Evolutionary conservation across 805 yeast species (phyloP).

Genomic region (Candida manassasensis): DNA sequence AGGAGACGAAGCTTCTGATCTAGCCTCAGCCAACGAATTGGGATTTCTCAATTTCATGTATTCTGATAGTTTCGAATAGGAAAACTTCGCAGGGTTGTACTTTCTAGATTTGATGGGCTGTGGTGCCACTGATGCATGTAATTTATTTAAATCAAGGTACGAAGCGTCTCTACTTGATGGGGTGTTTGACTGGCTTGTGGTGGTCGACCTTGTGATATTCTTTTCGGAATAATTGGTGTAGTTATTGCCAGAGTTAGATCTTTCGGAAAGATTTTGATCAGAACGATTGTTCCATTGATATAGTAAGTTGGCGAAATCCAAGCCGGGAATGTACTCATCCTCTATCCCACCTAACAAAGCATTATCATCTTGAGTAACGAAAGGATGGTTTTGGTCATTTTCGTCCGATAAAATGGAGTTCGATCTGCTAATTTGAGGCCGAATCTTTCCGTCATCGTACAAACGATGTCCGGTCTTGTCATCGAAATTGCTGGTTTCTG

Average conservation of each 20-base stretch:
- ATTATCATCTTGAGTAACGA: background rate
- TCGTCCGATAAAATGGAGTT: slow-evolving; percentile 3
- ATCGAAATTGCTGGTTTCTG: slow-evolving; percentile 58
- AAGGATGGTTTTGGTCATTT: background rate
- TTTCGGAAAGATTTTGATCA: slow-evolving; percentile 11
- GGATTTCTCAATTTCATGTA: slow-evolving; percentile 18
- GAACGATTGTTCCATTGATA: slow-evolving; percentile 41
- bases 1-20: background rate
- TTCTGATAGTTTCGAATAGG: slow-evolving; percentile 20
- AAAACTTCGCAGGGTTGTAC: slow-evolving; percentile 8
- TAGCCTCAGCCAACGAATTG: slow-evolving; percentile 3
- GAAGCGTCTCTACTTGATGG: slow-evolving; percentile 32
- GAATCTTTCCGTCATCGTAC: slow-evolving; percentile 48
- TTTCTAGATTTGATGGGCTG: slow-evolving; percentile 28
- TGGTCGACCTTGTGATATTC: background rate
- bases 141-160: slow-evolving; percentile 35
- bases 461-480: slow-evolving; percentile 49
- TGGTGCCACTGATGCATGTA: slow-evolving; percentile 42
- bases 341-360: slow-evolving; percentile 43
- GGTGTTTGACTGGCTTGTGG: slow-evolving; percentile 11
- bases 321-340: slow-evolving; percentile 74
- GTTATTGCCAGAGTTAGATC: slow-evolving; percentile 1
- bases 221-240: background rate
- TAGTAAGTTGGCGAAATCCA: slow-evolving; percentile 50
- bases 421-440: slow-evolving; percentile 31